Evolutionary conservation across 139 green algal species (phyloP), one percentile per base, ranked within the genome.

Genomic region (Astrephomene gubernaculifera): DNA sequence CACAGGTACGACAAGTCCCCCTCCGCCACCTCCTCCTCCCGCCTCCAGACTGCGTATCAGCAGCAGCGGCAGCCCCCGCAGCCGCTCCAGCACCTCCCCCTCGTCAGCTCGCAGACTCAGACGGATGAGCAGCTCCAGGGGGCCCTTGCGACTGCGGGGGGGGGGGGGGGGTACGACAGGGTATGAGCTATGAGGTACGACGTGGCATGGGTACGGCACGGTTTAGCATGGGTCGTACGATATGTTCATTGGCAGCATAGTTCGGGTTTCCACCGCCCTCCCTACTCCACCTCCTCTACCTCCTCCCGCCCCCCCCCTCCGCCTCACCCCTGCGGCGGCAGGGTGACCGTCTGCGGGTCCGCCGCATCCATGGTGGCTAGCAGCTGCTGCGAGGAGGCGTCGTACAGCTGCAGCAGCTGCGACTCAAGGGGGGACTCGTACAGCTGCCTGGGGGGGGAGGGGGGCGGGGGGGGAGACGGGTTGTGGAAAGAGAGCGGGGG

Each of bases 351-450:
- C 29, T 92, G 90, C n/a, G 94, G 94, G 63, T 95, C 94, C 29
- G 93, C 87, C 87, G 97, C 93, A 17, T 81, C 49, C 24, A 57
- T 74, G 31, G n/a, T n/a, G n/a, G 45, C 52, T 67, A 98, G 64
- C 52, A 94, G 74, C 83, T 87, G 89, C 89, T 95, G 94, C 89
- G 95, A 94, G 52, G 64, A 52, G 88, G 53, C 81, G 38, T 90
- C 87, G 57, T 81, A 52, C 3, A 96, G 52, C 89, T 95, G 92
- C 41, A 82, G 86, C 69, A 97, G 92, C 81, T 97, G 95, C 8
- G 61, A 86, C 83, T 98, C 95, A 60, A 97, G 63, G 38, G 91
- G 85, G 5, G 82, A 91, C 78, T 98, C 94, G 79, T 96, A 97
- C 72, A 97, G 83, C 39, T 92, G 90, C 79, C 91, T 94, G 90